These are phyloP conservation scores for Pneumocystis oryctolagi DNA, from an alignment of 1,139 yeast genomes.

Conservation along the genomic window DNA sequence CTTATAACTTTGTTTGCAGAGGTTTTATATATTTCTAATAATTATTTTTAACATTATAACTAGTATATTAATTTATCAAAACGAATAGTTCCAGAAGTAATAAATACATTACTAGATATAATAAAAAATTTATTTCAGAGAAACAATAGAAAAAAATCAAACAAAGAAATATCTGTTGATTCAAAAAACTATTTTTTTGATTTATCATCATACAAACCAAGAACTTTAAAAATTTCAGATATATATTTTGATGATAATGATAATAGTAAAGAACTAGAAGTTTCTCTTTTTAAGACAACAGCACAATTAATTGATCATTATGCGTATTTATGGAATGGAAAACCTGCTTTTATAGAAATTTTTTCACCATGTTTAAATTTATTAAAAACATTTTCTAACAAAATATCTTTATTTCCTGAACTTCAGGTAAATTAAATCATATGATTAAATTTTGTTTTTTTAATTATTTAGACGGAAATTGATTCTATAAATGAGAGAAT, in stretches of 20 bases:
- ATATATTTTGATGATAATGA: neutral
- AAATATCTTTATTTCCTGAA: conserved; percentile 2
- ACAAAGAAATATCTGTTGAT: neutral
- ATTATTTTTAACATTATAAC: neutral
- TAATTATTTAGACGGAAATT: neutral
- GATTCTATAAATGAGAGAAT: conserved; percentile 3
- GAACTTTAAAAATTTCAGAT: neutral
- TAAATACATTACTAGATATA: conserved; percentile 19
- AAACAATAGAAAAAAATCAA: neutral
- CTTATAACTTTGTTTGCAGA: conserved; percentile 46
- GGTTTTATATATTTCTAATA: conserved; percentile 15
- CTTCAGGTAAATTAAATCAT: neutral
- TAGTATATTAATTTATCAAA: conserved; percentile 63
- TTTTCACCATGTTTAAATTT: conserved; percentile 28
- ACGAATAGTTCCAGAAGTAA: conserved; percentile 68
- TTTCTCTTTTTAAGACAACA: conserved; percentile 5
- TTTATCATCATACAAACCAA: neutral
- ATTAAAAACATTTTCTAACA: conserved; percentile 5
- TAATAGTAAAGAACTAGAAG: neutral
- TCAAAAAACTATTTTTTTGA: neutral
- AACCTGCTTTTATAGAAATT: conserved; percentile 47
- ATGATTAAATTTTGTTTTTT: neutral
- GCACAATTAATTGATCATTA: conserved; percentile 3
- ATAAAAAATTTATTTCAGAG: neutral
- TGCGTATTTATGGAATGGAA: conserved; percentile 44